These are phyloP conservation scores for Rhodotorula sp. DNA, from an alignment of 1,284 basidiomycete species.

Conservation along the genomic window DNA sequence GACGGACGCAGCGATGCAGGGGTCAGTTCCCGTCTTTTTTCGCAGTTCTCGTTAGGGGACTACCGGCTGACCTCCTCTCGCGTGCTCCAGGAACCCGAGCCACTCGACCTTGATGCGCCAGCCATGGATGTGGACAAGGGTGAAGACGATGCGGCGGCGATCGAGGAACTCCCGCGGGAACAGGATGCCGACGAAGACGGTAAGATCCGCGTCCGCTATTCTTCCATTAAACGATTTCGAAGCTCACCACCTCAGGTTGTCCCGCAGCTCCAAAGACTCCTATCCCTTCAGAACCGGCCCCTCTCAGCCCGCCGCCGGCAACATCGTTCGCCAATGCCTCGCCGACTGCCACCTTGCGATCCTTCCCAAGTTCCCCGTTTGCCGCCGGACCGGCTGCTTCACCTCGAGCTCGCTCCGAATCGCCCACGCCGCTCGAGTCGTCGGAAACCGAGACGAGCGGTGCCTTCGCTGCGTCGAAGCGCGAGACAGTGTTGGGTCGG, in stretches of 20 bases:
- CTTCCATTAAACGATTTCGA: too few species aligned
- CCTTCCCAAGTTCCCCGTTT: conserved; percentile 14
- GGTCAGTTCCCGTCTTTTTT: background rate
- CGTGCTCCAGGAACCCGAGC: conserved; percentile 15
- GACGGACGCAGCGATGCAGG: conserved; percentile 23
- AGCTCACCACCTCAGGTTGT: background rate
- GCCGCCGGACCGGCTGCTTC: background rate
- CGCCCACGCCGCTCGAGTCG: background rate
- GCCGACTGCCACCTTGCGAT: conserved; percentile 22
- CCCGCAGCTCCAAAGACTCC: conserved; percentile 2
- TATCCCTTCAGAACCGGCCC: background rate
- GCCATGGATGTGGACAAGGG: background rate
- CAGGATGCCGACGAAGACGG: conserved; percentile 30
- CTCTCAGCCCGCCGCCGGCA: conserved; percentile 5
- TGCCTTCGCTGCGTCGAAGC: background rate
- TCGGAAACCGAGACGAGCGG: background rate
- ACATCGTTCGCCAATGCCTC: conserved; percentile 20
- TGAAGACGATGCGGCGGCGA: background rate
- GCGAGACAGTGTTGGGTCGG: background rate
- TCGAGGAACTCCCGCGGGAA: background rate
- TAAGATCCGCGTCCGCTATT: background rate
- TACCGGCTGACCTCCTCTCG: background rate
- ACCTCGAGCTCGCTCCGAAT: conserved; percentile 4
- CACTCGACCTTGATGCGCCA: conserved; percentile 28
- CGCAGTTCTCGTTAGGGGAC: too few species aligned